Base-by-base conservation (phyloP, 2,329 filamentous ascomycete species). In the Talaromyces sp. region DNA sequence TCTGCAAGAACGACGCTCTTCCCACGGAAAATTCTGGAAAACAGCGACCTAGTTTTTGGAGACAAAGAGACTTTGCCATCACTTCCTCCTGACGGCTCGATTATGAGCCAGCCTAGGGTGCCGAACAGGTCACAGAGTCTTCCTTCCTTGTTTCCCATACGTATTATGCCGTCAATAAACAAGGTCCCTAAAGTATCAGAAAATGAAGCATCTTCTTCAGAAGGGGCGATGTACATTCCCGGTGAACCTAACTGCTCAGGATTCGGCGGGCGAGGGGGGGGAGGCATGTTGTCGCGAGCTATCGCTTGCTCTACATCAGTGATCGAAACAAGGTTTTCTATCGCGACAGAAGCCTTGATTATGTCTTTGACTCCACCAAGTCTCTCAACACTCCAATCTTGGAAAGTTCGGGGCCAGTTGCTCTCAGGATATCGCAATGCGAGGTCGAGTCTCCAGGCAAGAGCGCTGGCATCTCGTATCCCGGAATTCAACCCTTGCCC, bases 51-150 rank as follows among this genome's bases (percentile, higher is more conserved):
- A 2, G 32, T 52, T 10, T 52, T 29, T 27, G 31, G 9, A 17
- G 19, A 38, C 17, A 58, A 35, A 3, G 29, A 24, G 3, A 5
- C 24, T 3, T 14, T 26, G 46, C 43, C 19, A 50, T 24, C 14
- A 19, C n/a, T 38, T 24, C 17, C 31, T 29, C n/a, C 21, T 6
- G 19, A 13, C 8, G 19, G 35, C 3, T 38, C 14, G 17, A 52
- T 19, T 13, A 58, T 27, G 5, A 58, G 14, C 49, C 56, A 58
- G 21, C 56, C 32, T 13, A 32, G 21, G 14, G 17, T 17, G n/a
- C 54, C 54, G 41, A 56, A 46, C n/a, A 41, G 54, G 24, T 56
- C 54, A 41, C 54, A 56, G 11, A 56, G 35, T 19, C 54, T 24
- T 0, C 19, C 54, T 43, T 43, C 9, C 35, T 56, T 56, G 3